phyloP scores from a whole-genome alignment of 2,329 filamentous ascomycete species.

The Pleomassaria siparia region DNA sequence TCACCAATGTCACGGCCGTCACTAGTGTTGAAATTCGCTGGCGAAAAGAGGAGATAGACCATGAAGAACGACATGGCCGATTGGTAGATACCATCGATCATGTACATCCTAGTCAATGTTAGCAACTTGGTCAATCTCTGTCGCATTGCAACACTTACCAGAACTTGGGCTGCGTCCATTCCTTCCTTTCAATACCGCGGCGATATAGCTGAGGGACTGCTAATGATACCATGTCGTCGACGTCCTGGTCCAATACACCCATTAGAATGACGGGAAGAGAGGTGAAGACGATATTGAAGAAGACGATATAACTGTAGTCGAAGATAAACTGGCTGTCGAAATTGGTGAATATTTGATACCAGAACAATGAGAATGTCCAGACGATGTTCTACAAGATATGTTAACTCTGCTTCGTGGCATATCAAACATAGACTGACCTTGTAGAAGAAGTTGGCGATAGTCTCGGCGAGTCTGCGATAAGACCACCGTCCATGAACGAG shows the following conservation, averaged over 20 bases:
- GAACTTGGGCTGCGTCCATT: constrained; percentile 96
- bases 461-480: constrained; percentile 90
- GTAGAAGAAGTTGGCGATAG: constrained; percentile 99
- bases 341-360: constrained; percentile 94
- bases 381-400: constrained; percentile 72
- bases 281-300: constrained; percentile 97
- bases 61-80: constrained; percentile 93
- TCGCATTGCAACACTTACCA: constrained; percentile 66
- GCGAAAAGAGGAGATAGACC: constrained; percentile 76
- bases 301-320: constrained; percentile 95
- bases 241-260: constrained; percentile 96
- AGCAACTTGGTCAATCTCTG: constrained; percentile 8
- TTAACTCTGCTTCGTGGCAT: constrained; percentile 24
- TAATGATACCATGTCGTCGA: constrained; percentile 88
- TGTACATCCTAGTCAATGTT: constrained; percentile 63
- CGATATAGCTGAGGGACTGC: constrained; percentile 95
- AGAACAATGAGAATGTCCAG: constrained; percentile 95
- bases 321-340: constrained; percentile 97
- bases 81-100: constrained; percentile 93
- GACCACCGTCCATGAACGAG: constrained; percentile 86
- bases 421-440: constrained; percentile 58
- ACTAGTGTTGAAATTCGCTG: constrained; percentile 68
- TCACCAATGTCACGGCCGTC: constrained; percentile 77
- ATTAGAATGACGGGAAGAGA: constrained; percentile 93
- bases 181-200: constrained; percentile 89